Evolutionary conservation across 2,329 filamentous ascomycete species (phyloP).

Genomic region (Curvularia spicifera): DNA sequence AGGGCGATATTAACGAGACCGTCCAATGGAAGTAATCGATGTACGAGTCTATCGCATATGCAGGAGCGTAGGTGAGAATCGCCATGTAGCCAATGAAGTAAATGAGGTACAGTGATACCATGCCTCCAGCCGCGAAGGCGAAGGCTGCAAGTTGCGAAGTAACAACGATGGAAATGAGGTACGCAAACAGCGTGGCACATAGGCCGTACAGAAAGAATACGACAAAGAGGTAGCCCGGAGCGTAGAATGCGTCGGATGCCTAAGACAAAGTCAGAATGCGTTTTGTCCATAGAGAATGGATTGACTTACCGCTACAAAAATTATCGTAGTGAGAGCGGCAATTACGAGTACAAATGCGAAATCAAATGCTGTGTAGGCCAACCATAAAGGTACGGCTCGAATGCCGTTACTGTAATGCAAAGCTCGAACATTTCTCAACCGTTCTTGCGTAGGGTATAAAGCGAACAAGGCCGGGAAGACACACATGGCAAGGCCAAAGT

Average conservation of each 20-base stretch:
- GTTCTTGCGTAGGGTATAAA: conserved; percentile 86
- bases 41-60: conserved; percentile 70
- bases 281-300: background rate
- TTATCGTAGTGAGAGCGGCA: conserved; percentile 69
- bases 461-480: conserved; percentile 87
- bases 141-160: conserved; percentile 83
- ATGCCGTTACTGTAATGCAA: conserved; percentile 94
- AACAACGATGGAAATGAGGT: conserved; percentile 80
- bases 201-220: conserved; percentile 82
- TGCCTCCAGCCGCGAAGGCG: conserved; percentile 78
- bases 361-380: conserved; percentile 82
- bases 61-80: conserved; percentile 75
- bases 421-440: conserved; percentile 77
- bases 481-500: conserved; percentile 79
- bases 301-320: conserved; percentile 66
- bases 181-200: conserved; percentile 76
- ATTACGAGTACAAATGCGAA: conserved; percentile 73
- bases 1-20: conserved; percentile 75
- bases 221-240: conserved; percentile 80
- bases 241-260: conserved; percentile 72
- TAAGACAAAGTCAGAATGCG: conserved; percentile 23
- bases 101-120: conserved; percentile 63
- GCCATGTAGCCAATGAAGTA: conserved; percentile 58
- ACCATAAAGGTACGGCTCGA: conserved; percentile 79
- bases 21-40: conserved; percentile 76